Base-by-base conservation (phyloP, 208 protist species). In the Trypanosomatidae sp. region DNA sequence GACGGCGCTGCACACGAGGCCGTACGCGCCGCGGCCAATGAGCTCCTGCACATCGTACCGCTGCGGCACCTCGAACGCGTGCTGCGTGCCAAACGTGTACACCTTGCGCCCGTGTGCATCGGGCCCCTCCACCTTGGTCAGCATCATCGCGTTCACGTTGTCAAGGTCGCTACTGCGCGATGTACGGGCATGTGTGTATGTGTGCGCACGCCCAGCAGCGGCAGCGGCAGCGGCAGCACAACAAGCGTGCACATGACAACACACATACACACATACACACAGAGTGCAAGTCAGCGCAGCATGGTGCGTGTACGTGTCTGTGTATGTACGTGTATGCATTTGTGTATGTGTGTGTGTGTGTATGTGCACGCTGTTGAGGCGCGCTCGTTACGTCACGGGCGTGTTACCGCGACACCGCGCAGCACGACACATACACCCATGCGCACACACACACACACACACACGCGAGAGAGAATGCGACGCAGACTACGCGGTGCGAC, bases 11-110 rank as follows among this genome's bases (percentile, higher is more conserved):
- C 79, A 89, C 1, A 96, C 89, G 43, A 90, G 63, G 13, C 89
- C 89, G 49, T 96, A 96, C 7, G 84, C 69, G 22, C 89, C 89
- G 27, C 75, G 83, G 4, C 89, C 89, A 28, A 96, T 81, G 2
- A 90, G 48, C 19, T 77, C 27, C 19, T 60, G 33, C 22, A 92
- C 81, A 20, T 69, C 57, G 62, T 91, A 91, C n/a, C 60, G 35
- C 39, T 59, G 32, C 32, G 82, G 82, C 22, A 85, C 69, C 61
- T 91, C 68, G 0, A 91, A 43, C 23, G 26, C 56, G 45, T 61
- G 70, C 20, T 61, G 56, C 4, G 61, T 61, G 30, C 58, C 73
- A 47, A 90, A 90, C 3, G 67, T 74, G 57, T 82, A 90, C 6
- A 80, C 66, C 46, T 85, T 85, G 48, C 71, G 71, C 25, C 73